Conservation (phyloP, 257 asterid species). For the Sherardia arvensis region DNA sequence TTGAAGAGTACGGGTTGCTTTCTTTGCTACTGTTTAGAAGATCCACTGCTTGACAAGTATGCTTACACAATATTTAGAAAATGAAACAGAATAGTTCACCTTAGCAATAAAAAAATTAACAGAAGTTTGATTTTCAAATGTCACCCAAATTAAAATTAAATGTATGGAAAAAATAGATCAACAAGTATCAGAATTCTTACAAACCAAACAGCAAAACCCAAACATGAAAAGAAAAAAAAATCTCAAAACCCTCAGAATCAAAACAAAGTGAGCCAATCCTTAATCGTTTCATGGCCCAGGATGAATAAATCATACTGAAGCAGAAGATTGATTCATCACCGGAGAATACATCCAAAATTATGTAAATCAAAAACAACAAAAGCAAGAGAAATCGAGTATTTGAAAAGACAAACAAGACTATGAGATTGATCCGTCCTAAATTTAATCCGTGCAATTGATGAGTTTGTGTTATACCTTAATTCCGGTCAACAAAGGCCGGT, state of each 20-base stretch:
- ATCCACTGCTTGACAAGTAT: constrained; percentile 63
- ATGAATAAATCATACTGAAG: background rate
- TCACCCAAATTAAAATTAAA: background rate
- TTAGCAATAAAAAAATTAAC: constrained; percentile 7
- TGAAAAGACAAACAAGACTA: background rate
- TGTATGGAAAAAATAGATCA: background rate
- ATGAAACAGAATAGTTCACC: constrained; percentile 19
- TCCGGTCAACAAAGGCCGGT: background rate
- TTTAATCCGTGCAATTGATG: too few relatives aligned
- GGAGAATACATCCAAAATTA: background rate
- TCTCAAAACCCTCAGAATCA: background rate
- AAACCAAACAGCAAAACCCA: background rate
- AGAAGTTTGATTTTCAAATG: constrained; percentile 8
- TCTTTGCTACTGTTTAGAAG: constrained; percentile 27
- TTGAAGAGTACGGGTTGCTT: constrained; percentile 25
- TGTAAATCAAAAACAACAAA: background rate
- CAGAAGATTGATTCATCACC: background rate
- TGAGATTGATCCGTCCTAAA: too few relatives aligned
- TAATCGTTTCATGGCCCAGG: background rate
- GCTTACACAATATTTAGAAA: constrained; percentile 53
- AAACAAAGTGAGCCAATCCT: background rate
- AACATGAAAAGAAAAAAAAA: background rate
- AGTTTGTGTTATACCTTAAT: background rate
- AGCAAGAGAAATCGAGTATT: background rate
- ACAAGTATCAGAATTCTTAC: background rate